Base-by-base conservation (phyloP, 2,329 filamentous ascomycete genomes). In the Trichoderma oligosporum region DNA sequence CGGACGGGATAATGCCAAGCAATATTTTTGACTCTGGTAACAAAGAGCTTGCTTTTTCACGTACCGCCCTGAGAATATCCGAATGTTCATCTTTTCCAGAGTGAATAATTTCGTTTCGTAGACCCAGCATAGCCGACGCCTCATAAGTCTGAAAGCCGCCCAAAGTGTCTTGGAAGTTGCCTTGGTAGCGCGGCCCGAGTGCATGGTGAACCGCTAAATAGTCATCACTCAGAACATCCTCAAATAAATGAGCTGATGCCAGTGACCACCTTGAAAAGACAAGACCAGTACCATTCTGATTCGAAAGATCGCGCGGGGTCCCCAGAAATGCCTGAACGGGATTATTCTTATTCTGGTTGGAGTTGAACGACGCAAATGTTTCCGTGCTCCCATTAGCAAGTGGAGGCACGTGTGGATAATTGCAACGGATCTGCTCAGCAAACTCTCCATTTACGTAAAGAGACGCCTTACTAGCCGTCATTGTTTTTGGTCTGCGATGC, bases 131-230 rank as follows among this genome's bases (percentile, higher is more conserved):
- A 7, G 94, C 93, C 1, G 94, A 97, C 6, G 94, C 93, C 65
- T 89, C 85, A 68, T 99, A 99, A 0, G 95, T 99, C 68, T 97
- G 91, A 67, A 99, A 96, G 1, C 91, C 93, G 4, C 95, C 94
- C 12, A 99, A 80, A 64, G 91, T 94, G 68, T 99, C 94, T 72
- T 99, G 94, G 65, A 96, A 96, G 68, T 99, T 99, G 14, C 94
- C 94, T 67, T 91, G 87, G 65, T 99, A 99, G 46, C 91, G 85
- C 22, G 91, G 88, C 0, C 94, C 93, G 16, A 99, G 84, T 48
- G 92, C 89, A 68, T 88, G 90, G 66, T 96, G 90, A 0, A 99
- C 94, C 11, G 93, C 87, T 56, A 99, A 79, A 60, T 96, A 82
- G 70, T 99, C 94, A 67, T 97, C 93, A 59, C 91, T 96, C 33